Evolutionary conservation across 176 grass and related monocot genomes (phyloP).

Genomic region (Chloris gayana): DNA sequence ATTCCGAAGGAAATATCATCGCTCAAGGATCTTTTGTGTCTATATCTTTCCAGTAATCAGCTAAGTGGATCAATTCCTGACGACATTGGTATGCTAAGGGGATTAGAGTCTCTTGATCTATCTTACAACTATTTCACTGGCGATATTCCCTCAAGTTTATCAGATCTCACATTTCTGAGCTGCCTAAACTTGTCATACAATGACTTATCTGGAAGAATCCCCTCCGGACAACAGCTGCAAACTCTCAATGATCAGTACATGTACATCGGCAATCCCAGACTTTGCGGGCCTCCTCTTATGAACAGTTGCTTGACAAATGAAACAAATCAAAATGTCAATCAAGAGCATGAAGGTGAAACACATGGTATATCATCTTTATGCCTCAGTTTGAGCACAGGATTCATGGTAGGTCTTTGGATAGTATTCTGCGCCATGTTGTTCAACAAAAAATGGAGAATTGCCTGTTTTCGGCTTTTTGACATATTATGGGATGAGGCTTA

Average conservation of each 20-base stretch:
- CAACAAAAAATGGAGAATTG: not conserved
- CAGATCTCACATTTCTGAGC: conserved; percentile 18
- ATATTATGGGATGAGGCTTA: not conserved
- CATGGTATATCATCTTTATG: not conserved
- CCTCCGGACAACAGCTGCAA: conserved; percentile 29
- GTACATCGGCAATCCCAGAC: conserved; percentile 26
- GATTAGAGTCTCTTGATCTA: conserved; percentile 28
- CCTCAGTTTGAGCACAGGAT: conserved; percentile 28
- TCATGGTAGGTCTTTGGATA: conserved; percentile 13
- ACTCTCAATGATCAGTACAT: conserved; percentile 24
- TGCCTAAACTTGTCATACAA: conserved; percentile 51
- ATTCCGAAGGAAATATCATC: too few species aligned
- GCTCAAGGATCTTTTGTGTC: too few species aligned
- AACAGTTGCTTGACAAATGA: not conserved
- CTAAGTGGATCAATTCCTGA: conserved; percentile 17
- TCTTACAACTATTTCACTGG: conserved; percentile 28
- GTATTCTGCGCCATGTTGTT: conserved; percentile 26
- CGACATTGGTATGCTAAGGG: conserved; percentile 14
- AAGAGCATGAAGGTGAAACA: not conserved
- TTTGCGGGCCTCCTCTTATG: conserved; percentile 34
- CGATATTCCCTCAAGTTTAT: conserved; percentile 2
- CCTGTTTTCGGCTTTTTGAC: not conserved
- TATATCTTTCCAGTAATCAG: conserved; percentile 25
- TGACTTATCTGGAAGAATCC: conserved; percentile 48
- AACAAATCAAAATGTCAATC: not conserved